phyloP scores from a whole-genome alignment of 1,139 yeast genomes.

The Diutina pseudorugosa region DNA sequence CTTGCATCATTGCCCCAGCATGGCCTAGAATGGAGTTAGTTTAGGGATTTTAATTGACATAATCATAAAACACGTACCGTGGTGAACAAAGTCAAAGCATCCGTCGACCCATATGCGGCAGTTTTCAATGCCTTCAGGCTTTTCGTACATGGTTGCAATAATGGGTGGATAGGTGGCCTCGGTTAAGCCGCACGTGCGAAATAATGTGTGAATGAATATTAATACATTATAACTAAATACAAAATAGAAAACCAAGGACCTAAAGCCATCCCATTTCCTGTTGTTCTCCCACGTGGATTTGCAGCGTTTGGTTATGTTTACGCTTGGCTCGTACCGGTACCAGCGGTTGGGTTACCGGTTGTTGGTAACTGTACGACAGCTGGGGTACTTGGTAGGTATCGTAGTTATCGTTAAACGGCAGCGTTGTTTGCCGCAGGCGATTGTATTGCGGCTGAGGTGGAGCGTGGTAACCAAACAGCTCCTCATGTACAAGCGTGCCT shows the following conservation, averaged over 20 bases:
- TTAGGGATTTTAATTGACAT: conserved; percentile 6
- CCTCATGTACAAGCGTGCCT: background rate
- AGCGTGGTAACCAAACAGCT: background rate
- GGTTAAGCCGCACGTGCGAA: background rate
- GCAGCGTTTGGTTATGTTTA: background rate
- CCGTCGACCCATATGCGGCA: conserved; percentile 85
- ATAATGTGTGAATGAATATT: too few species aligned
- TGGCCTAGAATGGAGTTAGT: conserved; percentile 37
- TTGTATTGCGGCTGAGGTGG: background rate
- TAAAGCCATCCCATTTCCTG: conserved; percentile 1
- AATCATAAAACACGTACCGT: conserved; percentile 43
- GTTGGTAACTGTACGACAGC: background rate
- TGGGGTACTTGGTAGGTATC: background rate
- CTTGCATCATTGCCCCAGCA: conserved; percentile 93
- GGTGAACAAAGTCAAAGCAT: conserved; percentile 95
- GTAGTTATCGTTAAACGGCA: background rate
- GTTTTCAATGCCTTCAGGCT: conserved; percentile 34
- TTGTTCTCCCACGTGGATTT: background rate
- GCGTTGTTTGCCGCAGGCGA: background rate
- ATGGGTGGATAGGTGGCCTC: too few species aligned
- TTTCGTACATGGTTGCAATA: conserved; percentile 9
- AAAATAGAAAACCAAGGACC: too few species aligned
- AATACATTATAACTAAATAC: background rate
- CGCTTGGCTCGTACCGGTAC: background rate
- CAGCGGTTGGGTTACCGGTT: background rate